phyloP scores from a whole-genome alignment of 2,329 filamentous ascomycete species.

The Grosmannia serpens region DNA sequence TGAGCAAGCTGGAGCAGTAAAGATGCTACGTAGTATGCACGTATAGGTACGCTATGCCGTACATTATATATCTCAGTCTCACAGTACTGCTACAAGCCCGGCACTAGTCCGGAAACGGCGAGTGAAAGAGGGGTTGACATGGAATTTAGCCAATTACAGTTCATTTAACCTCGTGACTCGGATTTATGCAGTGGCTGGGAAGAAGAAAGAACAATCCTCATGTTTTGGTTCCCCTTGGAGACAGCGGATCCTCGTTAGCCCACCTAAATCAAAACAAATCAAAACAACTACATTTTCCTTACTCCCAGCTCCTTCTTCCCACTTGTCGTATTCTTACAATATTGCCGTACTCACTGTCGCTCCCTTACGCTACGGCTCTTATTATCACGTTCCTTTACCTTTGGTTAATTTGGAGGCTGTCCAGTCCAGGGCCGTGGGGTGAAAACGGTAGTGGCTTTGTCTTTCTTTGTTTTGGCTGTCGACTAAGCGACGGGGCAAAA shows the following conservation, averaged over 20 bases:
- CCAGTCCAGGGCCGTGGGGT: not conserved
- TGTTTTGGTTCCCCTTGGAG: conserved; percentile 16
- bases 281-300: conserved; percentile 10
- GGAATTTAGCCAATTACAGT: not conserved
- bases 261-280: conserved; percentile 17
- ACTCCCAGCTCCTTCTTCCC: not conserved
- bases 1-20: not conserved
- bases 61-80: not conserved
- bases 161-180: not conserved
- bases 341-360: not conserved
- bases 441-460: not conserved
- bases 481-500: conserved; percentile 3
- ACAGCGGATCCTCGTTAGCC: conserved; percentile 12
- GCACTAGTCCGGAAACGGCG: not conserved
- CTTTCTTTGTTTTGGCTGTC: conserved; percentile 8
- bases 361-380: not conserved
- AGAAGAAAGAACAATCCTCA: not conserved
- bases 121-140: not conserved
- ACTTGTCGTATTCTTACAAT: not conserved
- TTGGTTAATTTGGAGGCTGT: conserved; percentile 9
- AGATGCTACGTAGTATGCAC: not conserved
- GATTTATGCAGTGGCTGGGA: conserved; percentile 6
- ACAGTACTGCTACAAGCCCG: not conserved
- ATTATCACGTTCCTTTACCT: not conserved
- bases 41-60: not conserved